Conservation (phyloP, 2,329 filamentous ascomycete species). For the Penicillium digitatum region DNA sequence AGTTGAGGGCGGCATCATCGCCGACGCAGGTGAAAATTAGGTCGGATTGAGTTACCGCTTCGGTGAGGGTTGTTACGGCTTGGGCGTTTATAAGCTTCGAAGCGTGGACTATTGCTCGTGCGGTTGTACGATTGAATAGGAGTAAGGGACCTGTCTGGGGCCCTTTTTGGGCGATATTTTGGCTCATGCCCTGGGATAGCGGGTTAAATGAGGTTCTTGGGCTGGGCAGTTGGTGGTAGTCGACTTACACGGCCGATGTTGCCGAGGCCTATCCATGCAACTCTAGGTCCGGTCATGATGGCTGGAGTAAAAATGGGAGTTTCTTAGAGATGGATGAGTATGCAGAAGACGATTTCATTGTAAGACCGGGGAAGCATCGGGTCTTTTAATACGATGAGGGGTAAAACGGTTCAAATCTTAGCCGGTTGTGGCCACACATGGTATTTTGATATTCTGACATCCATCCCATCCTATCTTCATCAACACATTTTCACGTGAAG, state of each 20-base stretch:
- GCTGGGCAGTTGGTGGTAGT: neutral
- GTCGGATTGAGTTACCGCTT: slow-evolving; percentile 64
- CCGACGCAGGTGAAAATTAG: slow-evolving; percentile 78
- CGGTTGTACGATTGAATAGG: slow-evolving; percentile 72
- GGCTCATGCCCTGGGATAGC: slow-evolving; percentile 67
- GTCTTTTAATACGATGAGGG: slow-evolving; percentile 16
- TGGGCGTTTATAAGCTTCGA: slow-evolving; percentile 57
- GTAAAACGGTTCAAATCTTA: slow-evolving; percentile 15
- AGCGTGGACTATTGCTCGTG: slow-evolving; percentile 62
- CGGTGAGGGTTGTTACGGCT: slow-evolving; percentile 61
- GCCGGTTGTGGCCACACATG: neutral
- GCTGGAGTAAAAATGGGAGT: too few species aligned
- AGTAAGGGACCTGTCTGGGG: slow-evolving; percentile 67
- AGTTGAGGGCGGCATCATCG: slow-evolving; percentile 69
- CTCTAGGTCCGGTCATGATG: slow-evolving; percentile 41
- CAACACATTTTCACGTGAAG: neutral
- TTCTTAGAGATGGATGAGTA: neutral
- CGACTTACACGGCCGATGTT: slow-evolving; percentile 75
- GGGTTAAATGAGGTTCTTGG: slow-evolving; percentile 9
- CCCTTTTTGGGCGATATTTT: slow-evolving; percentile 77
- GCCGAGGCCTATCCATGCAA: slow-evolving; percentile 78
- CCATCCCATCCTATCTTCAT: neutral
- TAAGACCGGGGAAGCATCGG: neutral
- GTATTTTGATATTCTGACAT: too few species aligned
- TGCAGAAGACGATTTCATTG: neutral